A percentile compares a stretch with the other conserved stretches of the same genome.
Conservation (phyloP, 2,329 filamentous ascomycete species). For the Claviceps monticola region DNA sequence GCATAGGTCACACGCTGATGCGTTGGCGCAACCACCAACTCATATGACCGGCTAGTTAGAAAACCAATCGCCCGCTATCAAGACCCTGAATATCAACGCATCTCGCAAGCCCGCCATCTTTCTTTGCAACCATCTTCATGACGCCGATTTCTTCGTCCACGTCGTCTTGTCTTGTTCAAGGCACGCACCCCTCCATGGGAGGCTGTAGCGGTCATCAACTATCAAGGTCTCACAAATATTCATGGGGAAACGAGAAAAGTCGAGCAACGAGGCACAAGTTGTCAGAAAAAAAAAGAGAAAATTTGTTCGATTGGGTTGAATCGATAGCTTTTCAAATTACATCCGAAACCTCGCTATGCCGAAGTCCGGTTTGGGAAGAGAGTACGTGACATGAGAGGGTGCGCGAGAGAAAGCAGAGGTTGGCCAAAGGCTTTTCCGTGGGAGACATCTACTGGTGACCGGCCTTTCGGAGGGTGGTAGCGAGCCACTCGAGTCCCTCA, state of each 20-base stretch:
- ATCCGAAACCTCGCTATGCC: constrained; percentile 38
- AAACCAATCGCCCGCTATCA: no score
- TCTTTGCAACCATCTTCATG: neutral
- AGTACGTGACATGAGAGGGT: constrained; percentile 26
- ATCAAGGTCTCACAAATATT: constrained; percentile 15
- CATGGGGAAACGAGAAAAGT: constrained; percentile 10
- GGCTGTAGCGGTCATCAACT: constrained; percentile 1
- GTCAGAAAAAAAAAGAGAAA: constrained; percentile 28
- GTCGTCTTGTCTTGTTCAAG: neutral
- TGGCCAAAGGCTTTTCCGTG: constrained; percentile 19
- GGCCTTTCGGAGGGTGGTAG: constrained; percentile 68
- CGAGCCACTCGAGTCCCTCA: constrained; percentile 93
- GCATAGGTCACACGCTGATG: neutral
- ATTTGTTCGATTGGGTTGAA: constrained; percentile 36
- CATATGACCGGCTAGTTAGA: no score
- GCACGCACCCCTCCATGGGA: neutral
- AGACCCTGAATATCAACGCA: no score
- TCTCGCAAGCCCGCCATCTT: neutral
- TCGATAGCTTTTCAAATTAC: constrained; percentile 42
- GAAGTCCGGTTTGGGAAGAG: constrained; percentile 23
- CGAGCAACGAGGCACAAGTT: constrained; percentile 15
- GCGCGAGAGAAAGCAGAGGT: constrained; percentile 20
- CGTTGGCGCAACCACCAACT: neutral
- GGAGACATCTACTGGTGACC: constrained; percentile 45
- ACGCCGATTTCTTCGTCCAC: neutral